phyloP scores from a whole-genome alignment of 2,329 filamentous ascomycete species.

The Monosporascus ibericus region DNA sequence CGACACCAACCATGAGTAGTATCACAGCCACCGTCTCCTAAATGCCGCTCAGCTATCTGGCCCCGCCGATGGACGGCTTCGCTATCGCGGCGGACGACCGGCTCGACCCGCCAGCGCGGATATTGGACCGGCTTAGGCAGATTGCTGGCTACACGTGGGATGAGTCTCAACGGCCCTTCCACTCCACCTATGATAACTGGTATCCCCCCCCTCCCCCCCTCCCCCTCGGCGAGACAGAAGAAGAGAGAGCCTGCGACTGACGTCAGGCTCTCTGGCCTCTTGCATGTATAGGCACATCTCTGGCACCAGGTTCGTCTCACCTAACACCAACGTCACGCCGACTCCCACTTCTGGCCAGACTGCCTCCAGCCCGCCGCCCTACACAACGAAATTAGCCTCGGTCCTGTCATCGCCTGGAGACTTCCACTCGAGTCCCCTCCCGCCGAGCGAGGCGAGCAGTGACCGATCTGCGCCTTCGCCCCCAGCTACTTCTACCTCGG shows the following conservation, averaged over 20 bases:
- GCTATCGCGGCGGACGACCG: constrained; percentile 45
- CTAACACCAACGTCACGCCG: constrained; percentile 40
- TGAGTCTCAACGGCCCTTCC: constrained; percentile 51
- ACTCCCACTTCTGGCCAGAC: constrained; percentile 37
- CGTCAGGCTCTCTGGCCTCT: constrained; percentile 9
- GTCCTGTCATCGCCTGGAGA: constrained; percentile 40
- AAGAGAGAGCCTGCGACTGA: neutral
- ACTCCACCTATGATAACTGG: constrained; percentile 85
- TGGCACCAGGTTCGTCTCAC: constrained; percentile 54
- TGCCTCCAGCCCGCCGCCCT: constrained; percentile 37
- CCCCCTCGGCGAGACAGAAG: neutral
- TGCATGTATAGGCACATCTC: constrained; percentile 52
- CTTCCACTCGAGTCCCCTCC: constrained; percentile 27
- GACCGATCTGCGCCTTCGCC: constrained; percentile 32
- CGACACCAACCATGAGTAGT: neutral
- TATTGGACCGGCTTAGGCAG: constrained; percentile 68
- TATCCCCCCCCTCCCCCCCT: constrained; percentile 21
- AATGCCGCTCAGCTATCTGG: neutral
- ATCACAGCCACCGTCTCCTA: neutral
- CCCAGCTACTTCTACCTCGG: constrained; percentile 26
- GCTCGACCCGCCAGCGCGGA: constrained; percentile 58
- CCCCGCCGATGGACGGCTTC: constrained; percentile 41
- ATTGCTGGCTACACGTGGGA: constrained; percentile 74
- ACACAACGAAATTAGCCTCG: constrained; percentile 34
- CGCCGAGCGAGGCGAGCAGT: constrained; percentile 33